A percentile compares a stretch with the other conserved stretches of the same genome.
Evolutionary conservation across 2,329 filamentous ascomycete genomes (phyloP).

Genomic region (Penicillium corylophilum): DNA sequence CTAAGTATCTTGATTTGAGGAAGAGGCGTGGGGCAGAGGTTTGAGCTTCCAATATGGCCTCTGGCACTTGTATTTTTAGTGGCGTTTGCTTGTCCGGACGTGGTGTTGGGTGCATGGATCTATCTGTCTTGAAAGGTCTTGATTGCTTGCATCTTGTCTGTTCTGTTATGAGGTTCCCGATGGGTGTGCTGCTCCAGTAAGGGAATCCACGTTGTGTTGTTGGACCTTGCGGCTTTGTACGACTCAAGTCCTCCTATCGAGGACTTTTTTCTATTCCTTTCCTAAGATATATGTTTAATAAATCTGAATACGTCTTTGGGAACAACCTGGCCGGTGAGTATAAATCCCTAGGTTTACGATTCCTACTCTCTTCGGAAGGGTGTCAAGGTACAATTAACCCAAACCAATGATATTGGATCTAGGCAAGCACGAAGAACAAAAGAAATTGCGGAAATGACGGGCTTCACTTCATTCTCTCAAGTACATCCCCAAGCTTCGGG

Average conservation of each 20-base stretch:
- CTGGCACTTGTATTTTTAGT: slow-evolving; percentile 3
- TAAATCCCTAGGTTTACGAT: background rate
- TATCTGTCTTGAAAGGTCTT: background rate
- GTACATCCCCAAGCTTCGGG: slow-evolving; percentile 8
- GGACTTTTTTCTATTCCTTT: no score
- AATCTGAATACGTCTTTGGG: no score
- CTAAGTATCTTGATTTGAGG: slow-evolving; percentile 62
- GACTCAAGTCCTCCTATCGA: background rate
- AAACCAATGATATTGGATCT: slow-evolving; percentile 9
- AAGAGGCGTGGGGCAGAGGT: slow-evolving; percentile 34
- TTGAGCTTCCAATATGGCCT: slow-evolving; percentile 1
- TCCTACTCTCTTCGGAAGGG: background rate
- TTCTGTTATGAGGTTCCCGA: background rate
- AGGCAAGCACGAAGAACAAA: slow-evolving; percentile 12
- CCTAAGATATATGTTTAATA: no score
- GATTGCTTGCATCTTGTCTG: background rate
- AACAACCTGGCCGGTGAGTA: background rate
- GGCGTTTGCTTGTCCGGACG: background rate
- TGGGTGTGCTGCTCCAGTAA: background rate
- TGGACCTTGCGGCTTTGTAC: background rate
- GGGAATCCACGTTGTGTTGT: background rate
- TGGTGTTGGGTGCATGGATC: background rate
- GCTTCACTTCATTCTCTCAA: slow-evolving; percentile 25
- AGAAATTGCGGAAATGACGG: slow-evolving; percentile 15
- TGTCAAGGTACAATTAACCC: background rate